phyloP scores from a whole-genome alignment of 2,329 filamentous ascomycete genomes.

The Talaromyces sp. region DNA sequence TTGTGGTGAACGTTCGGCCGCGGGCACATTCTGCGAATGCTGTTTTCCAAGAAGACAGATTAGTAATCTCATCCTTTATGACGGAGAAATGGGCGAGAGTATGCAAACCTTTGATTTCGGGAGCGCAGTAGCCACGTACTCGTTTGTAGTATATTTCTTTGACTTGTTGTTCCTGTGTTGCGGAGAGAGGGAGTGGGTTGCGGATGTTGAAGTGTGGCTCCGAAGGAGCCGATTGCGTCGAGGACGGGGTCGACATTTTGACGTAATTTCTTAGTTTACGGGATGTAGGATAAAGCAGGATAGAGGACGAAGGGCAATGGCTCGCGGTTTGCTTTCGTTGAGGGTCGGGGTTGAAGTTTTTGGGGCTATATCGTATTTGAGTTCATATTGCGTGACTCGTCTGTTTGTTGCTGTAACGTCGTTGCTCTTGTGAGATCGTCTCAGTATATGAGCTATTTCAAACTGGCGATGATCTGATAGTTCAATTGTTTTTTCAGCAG shows the following conservation, averaged over 20 bases:
- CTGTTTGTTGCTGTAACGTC: not conserved
- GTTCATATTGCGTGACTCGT: slow-evolving; percentile 14
- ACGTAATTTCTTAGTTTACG: not conserved
- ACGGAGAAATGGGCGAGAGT: not conserved
- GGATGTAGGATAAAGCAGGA: not conserved
- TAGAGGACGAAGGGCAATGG: not conserved
- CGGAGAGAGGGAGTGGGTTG: slow-evolving; percentile 79
- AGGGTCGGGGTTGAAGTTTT: not conserved
- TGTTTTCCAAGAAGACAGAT: slow-evolving; percentile 37
- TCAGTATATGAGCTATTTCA: not conserved
- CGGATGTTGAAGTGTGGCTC: slow-evolving; percentile 44
- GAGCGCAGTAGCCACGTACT: slow-evolving; percentile 70
- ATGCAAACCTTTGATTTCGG: slow-evolving; percentile 70
- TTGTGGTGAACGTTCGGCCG: slow-evolving; percentile 79
- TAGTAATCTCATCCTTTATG: not conserved
- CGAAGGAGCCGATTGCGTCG: slow-evolving; percentile 20
- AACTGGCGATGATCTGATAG: not conserved
- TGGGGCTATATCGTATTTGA: not conserved
- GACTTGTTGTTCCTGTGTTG: slow-evolving; percentile 77
- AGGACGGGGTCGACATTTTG: slow-evolving; percentile 21
- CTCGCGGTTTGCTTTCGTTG: not conserved
- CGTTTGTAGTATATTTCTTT: slow-evolving; percentile 76
- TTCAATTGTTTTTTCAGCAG: not conserved
- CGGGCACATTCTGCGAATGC: slow-evolving; percentile 89
- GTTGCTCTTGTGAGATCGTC: not conserved